Conservation (phyloP, 2,329 filamentous ascomycete species). For the Colletotrichum endophyticum region DNA sequence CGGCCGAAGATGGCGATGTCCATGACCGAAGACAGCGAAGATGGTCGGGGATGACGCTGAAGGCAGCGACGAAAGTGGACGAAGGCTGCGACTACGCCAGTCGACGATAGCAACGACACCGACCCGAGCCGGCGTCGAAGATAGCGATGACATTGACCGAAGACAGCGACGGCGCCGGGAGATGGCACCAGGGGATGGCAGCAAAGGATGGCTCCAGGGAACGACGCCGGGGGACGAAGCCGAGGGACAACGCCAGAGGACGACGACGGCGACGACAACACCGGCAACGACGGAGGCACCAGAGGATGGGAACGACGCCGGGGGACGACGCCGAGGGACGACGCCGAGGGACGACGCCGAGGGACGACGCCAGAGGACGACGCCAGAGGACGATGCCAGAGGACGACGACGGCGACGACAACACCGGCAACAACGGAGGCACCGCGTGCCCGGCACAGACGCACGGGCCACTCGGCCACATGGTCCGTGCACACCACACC, state of each 20-base stretch:
- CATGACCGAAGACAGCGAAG: background rate
- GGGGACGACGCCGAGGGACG: too few relatives aligned
- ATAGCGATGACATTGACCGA: background rate
- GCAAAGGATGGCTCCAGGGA: too few relatives aligned
- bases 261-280: too few relatives aligned
- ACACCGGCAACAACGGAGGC: background rate
- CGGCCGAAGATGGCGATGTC: background rate
- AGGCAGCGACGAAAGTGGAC: background rate
- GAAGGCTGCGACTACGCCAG: background rate
- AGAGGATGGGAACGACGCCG: too few relatives aligned
- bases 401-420: background rate
- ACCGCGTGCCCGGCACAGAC: accelerated
- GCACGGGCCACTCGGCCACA: background rate
- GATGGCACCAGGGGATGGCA: background rate
- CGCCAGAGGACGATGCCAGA: background rate
- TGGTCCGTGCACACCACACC: background rate
- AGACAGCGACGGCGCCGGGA: background rate
- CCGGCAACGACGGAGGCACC: too few relatives aligned
- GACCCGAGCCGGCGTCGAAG: background rate
- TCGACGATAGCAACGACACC: background rate
- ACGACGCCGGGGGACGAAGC: background rate
- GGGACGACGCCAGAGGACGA: background rate
- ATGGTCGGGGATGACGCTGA: background rate
- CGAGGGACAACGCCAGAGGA: background rate
- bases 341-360: background rate